Percentiles rank a stretch among this genome's conserved stretches.
Evolutionary conservation across 2,329 filamentous ascomycete genomes (phyloP).

Genomic region (Thelonectria blattea): DNA sequence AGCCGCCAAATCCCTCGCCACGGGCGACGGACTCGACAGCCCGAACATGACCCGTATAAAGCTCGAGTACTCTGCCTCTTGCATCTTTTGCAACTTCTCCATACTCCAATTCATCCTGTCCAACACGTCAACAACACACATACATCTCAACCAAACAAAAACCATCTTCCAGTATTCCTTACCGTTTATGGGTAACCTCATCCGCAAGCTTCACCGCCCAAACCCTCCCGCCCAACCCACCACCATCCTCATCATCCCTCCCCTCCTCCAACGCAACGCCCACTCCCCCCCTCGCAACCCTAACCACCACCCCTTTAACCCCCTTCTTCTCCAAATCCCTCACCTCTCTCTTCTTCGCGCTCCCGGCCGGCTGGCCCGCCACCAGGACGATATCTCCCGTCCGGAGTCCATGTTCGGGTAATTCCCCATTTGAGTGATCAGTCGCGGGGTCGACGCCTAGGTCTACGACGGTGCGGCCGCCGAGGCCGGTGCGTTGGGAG

Average conservation of each 20-base stretch:
- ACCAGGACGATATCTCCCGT: constrained; percentile 80
- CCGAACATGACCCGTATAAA: constrained; percentile 70
- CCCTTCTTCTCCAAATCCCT: constrained; percentile 73
- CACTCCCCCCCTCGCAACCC: constrained; percentile 63
- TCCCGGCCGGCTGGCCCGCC: constrained; percentile 75
- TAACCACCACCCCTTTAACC: constrained; percentile 72
- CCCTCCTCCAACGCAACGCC: constrained; percentile 74
- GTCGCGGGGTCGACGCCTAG: constrained; percentile 76
- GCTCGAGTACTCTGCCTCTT: constrained; percentile 61
- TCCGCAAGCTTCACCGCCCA: constrained; percentile 73
- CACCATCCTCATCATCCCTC: constrained; percentile 55
- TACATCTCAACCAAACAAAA: no score
- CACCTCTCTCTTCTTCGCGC: constrained; percentile 75
- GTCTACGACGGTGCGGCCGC: constrained; percentile 89
- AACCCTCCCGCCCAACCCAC: constrained; percentile 53
- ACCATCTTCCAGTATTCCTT: constrained; percentile 19
- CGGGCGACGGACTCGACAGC: constrained; percentile 57
- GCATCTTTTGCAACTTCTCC: constrained; percentile 64
- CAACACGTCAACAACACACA: no score
- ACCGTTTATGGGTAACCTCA: constrained; percentile 69
- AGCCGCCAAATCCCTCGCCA: constrained; percentile 48
- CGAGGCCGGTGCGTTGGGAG: constrained; percentile 84
- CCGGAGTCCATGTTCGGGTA: constrained; percentile 78
- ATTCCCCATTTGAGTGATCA: constrained; percentile 47
- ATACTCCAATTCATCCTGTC: constrained; percentile 68